Evolutionary conservation across 2,329 filamentous ascomycete genomes (phyloP).

Genomic region (Xylariaceae sp.): DNA sequence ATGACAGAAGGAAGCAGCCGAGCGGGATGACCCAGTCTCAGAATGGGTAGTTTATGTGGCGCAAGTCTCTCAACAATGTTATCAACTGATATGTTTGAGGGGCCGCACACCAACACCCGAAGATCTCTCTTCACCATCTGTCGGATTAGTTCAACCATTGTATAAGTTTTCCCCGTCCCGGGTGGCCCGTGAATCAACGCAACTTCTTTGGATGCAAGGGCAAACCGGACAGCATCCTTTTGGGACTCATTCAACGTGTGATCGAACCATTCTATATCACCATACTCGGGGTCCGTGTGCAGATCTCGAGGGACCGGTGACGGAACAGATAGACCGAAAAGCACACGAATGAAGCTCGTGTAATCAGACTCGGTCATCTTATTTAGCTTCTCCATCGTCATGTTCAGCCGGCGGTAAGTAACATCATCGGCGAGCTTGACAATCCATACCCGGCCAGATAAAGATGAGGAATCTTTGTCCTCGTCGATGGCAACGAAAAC

Average conservation of each 20-base stretch:
- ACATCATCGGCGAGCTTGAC: constrained; percentile 69
- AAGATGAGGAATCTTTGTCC: constrained; percentile 47
- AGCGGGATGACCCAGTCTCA: constrained; percentile 89
- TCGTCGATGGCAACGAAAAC: constrained; percentile 70
- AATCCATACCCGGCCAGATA: constrained; percentile 56
- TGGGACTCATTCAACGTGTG: constrained; percentile 63
- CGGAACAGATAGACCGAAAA: constrained; percentile 59
- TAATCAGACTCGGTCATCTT: constrained; percentile 58
- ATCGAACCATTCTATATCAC: constrained; percentile 58
- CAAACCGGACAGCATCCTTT: constrained; percentile 73
- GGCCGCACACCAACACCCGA: constrained; percentile 87
- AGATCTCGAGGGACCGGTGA: constrained; percentile 45
- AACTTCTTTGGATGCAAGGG: constrained; percentile 75
- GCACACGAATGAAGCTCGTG: constrained; percentile 57
- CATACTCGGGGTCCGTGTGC: constrained; percentile 39
- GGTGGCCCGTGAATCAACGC: constrained; percentile 93
- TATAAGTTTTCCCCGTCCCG: constrained; percentile 96
- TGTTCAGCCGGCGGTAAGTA: constrained; percentile 63
- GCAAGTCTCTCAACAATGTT: constrained; percentile 94
- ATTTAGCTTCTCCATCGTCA: constrained; percentile 57
- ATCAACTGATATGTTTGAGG: constrained; percentile 95
- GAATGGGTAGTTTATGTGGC: constrained; percentile 78
- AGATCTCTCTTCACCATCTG: constrained; percentile 74
- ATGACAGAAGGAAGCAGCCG: constrained; percentile 84
- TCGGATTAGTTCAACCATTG: constrained; percentile 90